phyloP scores from a whole-genome alignment of 108 stramenopile genomes.

The Tribonema minus region DNA sequence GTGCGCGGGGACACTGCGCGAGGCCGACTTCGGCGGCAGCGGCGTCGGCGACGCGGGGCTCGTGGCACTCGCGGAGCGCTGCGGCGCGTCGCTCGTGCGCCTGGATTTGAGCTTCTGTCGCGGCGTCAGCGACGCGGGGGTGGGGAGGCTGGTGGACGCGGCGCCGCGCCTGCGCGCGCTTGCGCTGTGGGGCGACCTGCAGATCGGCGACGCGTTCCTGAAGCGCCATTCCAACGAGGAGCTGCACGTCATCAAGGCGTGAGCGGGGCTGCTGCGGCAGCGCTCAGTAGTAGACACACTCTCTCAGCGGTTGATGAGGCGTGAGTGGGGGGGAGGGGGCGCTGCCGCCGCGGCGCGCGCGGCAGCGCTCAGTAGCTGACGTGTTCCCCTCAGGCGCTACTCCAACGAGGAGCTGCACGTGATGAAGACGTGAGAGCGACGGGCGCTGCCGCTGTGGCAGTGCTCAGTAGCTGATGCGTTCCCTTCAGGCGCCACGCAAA shows the following conservation, averaged over 20 bases:
- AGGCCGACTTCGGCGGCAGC: too few relatives aligned
- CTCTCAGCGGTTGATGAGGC: not conserved
- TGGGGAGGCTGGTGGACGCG: constrained; percentile 13
- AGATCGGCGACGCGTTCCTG: constrained; percentile 19
- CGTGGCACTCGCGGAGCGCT: constrained; percentile 9
- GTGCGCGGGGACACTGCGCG: too few relatives aligned
- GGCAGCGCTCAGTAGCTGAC: constrained; percentile 5
- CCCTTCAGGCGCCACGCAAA: constrained; percentile 5
- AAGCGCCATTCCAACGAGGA: constrained; percentile 5
- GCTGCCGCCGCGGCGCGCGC: not conserved
- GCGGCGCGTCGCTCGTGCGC: constrained; percentile 1
- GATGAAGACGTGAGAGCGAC: not conserved
- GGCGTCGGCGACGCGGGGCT: too few relatives aligned
- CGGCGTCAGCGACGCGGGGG: not conserved
- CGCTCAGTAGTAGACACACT: not conserved
- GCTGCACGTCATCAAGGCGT: constrained; percentile 1
- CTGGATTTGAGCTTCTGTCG: constrained; percentile 25
- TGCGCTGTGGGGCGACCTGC: constrained; percentile 27
- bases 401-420: constrained; percentile 3
- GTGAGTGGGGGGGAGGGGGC: not conserved
- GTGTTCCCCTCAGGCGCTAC: constrained; percentile 4
- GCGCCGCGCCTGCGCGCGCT: not conserved
- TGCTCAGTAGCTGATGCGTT: constrained; percentile 5
- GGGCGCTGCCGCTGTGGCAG: not conserved
- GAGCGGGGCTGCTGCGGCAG: not conserved